phyloP scores from a whole-genome alignment of 192 early-diverging fungal species.

The Coemansia sp. region DNA sequence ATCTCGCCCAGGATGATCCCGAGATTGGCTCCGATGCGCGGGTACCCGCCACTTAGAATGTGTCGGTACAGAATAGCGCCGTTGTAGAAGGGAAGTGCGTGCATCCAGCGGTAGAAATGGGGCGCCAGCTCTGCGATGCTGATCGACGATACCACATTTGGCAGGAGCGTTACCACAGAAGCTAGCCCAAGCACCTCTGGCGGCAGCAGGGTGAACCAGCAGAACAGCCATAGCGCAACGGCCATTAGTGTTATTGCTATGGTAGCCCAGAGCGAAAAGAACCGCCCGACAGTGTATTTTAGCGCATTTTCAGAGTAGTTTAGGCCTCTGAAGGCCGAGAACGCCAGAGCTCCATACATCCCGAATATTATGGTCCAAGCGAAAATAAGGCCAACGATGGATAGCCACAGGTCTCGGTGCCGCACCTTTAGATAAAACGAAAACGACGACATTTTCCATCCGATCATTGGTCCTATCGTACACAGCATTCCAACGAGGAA shows the following conservation, averaged over 20 bases:
- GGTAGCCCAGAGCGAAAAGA: slow-evolving; percentile 35
- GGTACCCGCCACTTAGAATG: slow-evolving; percentile 48
- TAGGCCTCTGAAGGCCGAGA: slow-evolving; percentile 24
- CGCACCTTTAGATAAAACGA: slow-evolving; percentile 19
- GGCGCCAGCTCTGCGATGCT: slow-evolving; percentile 45
- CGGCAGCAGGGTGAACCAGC: slow-evolving; percentile 24
- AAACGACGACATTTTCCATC: slow-evolving; percentile 28
- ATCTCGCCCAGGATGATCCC: slow-evolving; percentile 53
- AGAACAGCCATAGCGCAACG: slow-evolving; percentile 24
- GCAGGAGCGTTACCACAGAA: slow-evolving; percentile 16
- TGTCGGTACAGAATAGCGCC: slow-evolving; percentile 43
- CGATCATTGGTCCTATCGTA: slow-evolving; percentile 17
- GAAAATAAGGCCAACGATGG: neutral
- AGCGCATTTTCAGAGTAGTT: slow-evolving; percentile 5
- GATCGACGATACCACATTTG: slow-evolving; percentile 45
- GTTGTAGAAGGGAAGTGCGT: slow-evolving; percentile 55
- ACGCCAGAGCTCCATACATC: slow-evolving; percentile 23
- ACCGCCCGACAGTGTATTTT: slow-evolving; percentile 24
- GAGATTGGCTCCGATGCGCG: slow-evolving; percentile 34
- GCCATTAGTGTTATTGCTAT: neutral
- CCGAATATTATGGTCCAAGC: slow-evolving; percentile 8
- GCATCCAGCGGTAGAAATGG: slow-evolving; percentile 42
- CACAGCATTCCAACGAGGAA: slow-evolving; percentile 24
- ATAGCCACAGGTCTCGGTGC: slow-evolving; percentile 23
- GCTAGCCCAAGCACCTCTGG: slow-evolving; percentile 25